Conservation (phyloP, 805 yeast genomes). For the Kodamaea laetipori region DNA sequence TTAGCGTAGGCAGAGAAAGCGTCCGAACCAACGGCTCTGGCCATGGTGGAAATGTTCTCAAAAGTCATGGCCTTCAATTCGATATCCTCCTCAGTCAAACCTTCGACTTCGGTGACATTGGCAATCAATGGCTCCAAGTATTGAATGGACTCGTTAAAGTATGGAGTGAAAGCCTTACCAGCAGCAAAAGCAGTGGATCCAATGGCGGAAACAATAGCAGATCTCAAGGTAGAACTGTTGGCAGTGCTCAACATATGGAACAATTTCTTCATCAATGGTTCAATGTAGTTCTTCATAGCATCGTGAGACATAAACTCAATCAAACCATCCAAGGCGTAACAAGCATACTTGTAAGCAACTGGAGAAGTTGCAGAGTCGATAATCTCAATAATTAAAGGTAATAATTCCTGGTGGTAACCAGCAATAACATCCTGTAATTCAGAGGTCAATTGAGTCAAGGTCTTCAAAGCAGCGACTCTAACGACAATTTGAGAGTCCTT, state of each 20-base stretch:
- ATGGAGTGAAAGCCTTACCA: conserved; percentile 85
- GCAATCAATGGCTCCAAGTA: conserved; percentile 80
- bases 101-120: conserved; percentile 66
- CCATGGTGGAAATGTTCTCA: conserved; percentile 93
- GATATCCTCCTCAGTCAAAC: conserved; percentile 83
- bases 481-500: conserved; percentile 75
- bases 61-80: conserved; percentile 90
- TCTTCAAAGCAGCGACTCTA: conserved; percentile 80
- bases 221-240: conserved; percentile 69
- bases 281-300: conserved; percentile 77
- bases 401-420: conserved; percentile 74
- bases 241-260: conserved; percentile 80
- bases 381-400: conserved; percentile 84
- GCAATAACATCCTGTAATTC: conserved; percentile 87
- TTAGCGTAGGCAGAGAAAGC: conserved; percentile 83
- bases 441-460: conserved; percentile 73
- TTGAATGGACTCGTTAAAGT: conserved; percentile 77
- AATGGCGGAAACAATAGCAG: conserved; percentile 89
- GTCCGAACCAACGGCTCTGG: conserved; percentile 93
- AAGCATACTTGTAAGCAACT: conserved; percentile 86
- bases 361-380: conserved; percentile 84
- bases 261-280: conserved; percentile 86
- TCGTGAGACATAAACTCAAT: conserved; percentile 90
- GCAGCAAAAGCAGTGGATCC: conserved; percentile 97
- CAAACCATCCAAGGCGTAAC: conserved; percentile 87